Conservation (phyloP, 1,284 basidiomycete species). For the Microbotryum lychnidis-dioicae region DNA sequence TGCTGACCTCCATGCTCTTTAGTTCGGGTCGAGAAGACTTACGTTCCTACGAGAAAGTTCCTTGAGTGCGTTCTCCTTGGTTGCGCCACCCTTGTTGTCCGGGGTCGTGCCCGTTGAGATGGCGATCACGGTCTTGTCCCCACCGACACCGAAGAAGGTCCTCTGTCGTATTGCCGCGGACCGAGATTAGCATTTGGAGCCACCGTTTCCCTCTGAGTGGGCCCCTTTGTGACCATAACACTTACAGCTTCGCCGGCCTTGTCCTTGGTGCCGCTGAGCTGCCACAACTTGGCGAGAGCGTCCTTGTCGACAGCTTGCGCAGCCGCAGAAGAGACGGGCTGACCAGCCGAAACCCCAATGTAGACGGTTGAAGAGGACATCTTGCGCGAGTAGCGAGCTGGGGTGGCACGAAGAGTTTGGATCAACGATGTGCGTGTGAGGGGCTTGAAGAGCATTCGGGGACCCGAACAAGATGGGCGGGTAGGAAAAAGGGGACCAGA, state of each 20-base stretch:
- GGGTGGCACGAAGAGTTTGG: too few species aligned
- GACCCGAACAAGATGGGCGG: too few species aligned
- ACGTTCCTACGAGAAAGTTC: conserved; percentile 49
- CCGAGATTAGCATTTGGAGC: conserved; percentile 7
- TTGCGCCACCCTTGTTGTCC: conserved; percentile 10
- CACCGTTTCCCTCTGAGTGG: background rate
- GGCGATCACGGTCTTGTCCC: conserved; percentile 28
- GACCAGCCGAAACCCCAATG: conserved; percentile 15
- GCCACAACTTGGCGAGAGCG: conserved; percentile 47
- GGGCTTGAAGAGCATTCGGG: too few species aligned
- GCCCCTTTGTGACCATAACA: background rate
- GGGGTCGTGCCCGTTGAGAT: conserved; percentile 18
- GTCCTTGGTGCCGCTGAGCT: conserved; percentile 44
- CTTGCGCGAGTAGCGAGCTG: background rate
- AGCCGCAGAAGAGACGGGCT: conserved; percentile 21
- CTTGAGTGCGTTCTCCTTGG: conserved; percentile 47
- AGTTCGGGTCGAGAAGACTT: conserved; percentile 33
- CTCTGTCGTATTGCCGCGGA: conserved; percentile 2
- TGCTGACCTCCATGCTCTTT: too few species aligned
- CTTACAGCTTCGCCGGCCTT: conserved; percentile 57
- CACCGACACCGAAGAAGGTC: conserved; percentile 16
- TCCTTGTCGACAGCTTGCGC: conserved; percentile 36
- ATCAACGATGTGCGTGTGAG: too few species aligned
- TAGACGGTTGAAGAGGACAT: conserved; percentile 19
- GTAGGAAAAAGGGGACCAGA: too few species aligned